Evolutionary conservation across 116 monocot genomes (phyloP).

Genomic region (Posidonia oceanica): DNA sequence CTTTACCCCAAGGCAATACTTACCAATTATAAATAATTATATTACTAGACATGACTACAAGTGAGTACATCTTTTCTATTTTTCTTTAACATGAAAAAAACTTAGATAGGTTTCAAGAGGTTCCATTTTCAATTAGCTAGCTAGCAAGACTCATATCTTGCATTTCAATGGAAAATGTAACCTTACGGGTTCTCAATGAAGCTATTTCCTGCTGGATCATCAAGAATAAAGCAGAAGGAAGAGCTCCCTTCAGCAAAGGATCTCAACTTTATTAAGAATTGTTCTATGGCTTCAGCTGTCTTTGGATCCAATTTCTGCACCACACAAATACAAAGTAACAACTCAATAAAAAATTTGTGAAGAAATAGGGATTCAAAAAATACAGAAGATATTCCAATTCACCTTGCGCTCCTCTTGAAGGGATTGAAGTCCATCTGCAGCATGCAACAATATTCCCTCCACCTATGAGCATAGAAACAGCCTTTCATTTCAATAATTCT

Average conservation of each 20-base stretch:
- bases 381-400: not conserved
- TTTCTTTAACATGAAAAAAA: too few relatives aligned
- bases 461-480: conserved; percentile 31
- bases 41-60: too few relatives aligned
- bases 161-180: not conserved
- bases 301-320: conserved; percentile 75
- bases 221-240: conserved; percentile 82
- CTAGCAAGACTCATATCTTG: not conserved
- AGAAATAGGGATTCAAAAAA: too few relatives aligned
- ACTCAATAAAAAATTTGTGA: not conserved
- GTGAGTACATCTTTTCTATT: too few relatives aligned
- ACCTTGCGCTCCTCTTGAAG: conserved; percentile 97
- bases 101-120: too few relatives aligned
- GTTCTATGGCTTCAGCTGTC: conserved; percentile 84
- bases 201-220: conserved; percentile 97
- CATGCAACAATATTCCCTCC: conserved; percentile 76
- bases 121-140: too few relatives aligned
- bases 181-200: conserved; percentile 94
- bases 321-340: not conserved
- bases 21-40: too few relatives aligned
- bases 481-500: not conserved
- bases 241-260: conserved; percentile 55
- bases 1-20: too few relatives aligned
- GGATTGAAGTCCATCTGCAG: conserved; percentile 57
- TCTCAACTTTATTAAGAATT: conserved; percentile 66